Evolutionary conservation across 2,329 filamentous ascomycete species (phyloP), one percentile per base, ranked within the genome.

Genomic region (Alternaria sp.): DNA sequence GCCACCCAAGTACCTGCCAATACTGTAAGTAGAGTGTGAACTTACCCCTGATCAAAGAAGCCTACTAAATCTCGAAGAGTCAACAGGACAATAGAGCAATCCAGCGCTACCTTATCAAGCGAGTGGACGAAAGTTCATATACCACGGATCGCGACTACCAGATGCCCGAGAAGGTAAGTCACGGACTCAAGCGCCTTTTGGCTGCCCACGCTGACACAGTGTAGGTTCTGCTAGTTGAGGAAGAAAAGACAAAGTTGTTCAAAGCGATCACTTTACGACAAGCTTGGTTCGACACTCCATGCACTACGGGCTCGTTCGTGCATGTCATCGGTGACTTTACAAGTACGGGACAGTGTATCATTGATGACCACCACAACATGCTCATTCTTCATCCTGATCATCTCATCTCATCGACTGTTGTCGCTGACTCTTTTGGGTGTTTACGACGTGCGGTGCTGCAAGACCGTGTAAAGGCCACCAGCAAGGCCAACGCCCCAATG

Each of bases 371-470:
- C 3, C 86, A 90, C 53, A 93, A 94, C 72, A 91, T 98, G 79
- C 83, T 99, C 54, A 93, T 99, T 61, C 82, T 99, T 13, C 94
- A 99, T 74, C 96, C 96, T 0, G 96, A 99, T 74, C 94, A 98
- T 80, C 87, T 99, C 32, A 91, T 99, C 57, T 98, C 96, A 3
- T 91, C 96, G 3, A 98, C 96, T 1, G 93, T 96, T 6, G 91
- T 99, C 46, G 94, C 93, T n/a, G 96, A 99, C 79, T 97, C 96
- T 0, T 97, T 98, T 77, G 90, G 90, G 23, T 99, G 96, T 76
- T 90, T 92, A 77, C 91, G 96, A 17, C 91, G 95, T 67, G 93
- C 96, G 28, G 95, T 98, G 1, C 86, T 99, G 25, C 94, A 98
- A 79, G 95, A 99, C 78, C 90, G 96, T 30, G 91, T 99, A 72